Evolutionary conservation across 2,329 filamentous ascomycete species (phyloP).

Genomic region (Botrytis squamosa): DNA sequence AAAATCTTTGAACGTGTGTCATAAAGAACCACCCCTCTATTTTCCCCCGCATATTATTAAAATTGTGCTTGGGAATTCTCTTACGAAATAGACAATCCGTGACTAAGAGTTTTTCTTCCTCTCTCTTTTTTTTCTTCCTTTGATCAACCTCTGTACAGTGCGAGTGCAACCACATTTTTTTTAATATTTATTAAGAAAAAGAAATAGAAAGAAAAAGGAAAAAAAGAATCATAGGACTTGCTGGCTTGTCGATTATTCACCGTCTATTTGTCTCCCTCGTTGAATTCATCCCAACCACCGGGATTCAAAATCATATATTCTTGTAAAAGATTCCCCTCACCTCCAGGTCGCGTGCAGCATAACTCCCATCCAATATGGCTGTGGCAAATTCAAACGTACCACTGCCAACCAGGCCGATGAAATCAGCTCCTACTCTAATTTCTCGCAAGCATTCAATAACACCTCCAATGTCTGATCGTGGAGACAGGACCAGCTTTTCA

Average conservation of each 20-base stretch:
- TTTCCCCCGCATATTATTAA: slow-evolving; percentile 18
- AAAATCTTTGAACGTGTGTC: slow-evolving; percentile 3
- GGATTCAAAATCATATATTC: not conserved
- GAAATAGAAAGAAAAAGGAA: not conserved
- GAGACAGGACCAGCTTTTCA: slow-evolving; percentile 38
- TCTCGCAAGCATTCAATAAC: slow-evolving; percentile 22
- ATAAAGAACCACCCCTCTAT: slow-evolving; percentile 10
- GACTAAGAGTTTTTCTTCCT: slow-evolving; percentile 20
- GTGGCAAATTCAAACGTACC: slow-evolving; percentile 16
- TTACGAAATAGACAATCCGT: slow-evolving; percentile 20
- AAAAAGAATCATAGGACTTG: not conserved
- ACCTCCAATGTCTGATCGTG: slow-evolving; percentile 31
- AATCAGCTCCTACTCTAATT: slow-evolving; percentile 16
- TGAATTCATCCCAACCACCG: slow-evolving; percentile 8
- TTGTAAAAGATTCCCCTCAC: slow-evolving; percentile 9
- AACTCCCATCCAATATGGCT: slow-evolving; percentile 10
- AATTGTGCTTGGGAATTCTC: slow-evolving; percentile 7
- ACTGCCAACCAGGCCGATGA: slow-evolving; percentile 17
- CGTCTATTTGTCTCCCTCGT: slow-evolving; percentile 11
- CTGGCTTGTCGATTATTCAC: slow-evolving; percentile 8
- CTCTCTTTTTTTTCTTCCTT: slow-evolving; percentile 16
- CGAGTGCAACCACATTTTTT: slow-evolving; percentile 17
- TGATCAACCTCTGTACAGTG: slow-evolving; percentile 18
- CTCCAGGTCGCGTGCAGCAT: slow-evolving; percentile 1
- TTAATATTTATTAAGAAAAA: not conserved